These are phyloP conservation scores for Beta vulgaris DNA, from an alignment of 148 eudicot species.

Conservation along the genomic window DNA sequence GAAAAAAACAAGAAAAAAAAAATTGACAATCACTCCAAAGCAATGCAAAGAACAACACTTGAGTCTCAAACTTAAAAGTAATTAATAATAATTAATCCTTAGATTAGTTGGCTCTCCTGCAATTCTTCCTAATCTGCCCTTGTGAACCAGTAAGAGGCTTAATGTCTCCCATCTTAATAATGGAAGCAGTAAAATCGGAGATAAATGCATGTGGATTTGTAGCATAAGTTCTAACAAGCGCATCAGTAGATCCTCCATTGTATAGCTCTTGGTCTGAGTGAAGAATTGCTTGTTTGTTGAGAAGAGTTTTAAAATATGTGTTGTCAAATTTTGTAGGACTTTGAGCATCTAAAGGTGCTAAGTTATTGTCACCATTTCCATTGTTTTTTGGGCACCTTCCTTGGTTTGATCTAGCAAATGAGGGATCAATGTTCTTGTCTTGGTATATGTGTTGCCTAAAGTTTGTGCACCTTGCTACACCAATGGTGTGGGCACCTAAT, in stretches of 20 bases:
- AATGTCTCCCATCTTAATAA: conserved; percentile 51
- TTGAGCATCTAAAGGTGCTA: conserved; percentile 40
- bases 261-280: conserved; percentile 50
- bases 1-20: not conserved
- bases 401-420: conserved; percentile 38
- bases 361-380: conserved; percentile 45
- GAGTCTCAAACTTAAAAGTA: not conserved
- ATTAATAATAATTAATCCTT: not conserved
- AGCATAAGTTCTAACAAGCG: conserved; percentile 31
- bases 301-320: conserved; percentile 34
- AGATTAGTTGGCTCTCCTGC: conserved; percentile 32
- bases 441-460: conserved; percentile 47
- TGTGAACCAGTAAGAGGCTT: conserved; percentile 42
- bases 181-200: conserved; percentile 37
- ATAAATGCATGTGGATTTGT: conserved; percentile 28
- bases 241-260: conserved; percentile 40
- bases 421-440: conserved; percentile 44
- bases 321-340: conserved; percentile 42
- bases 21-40: not conserved
- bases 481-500: conserved; percentile 54
- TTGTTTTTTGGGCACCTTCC: conserved; percentile 36
- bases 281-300: conserved; percentile 31
- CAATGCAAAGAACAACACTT: not conserved
- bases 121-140: conserved; percentile 45
- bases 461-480: conserved; percentile 46